A percentile compares a stretch with the other conserved stretches of the same genome.
phyloP scores from a whole-genome alignment of 2,329 filamentous ascomycete species.

The Pseudogymnoascus sp. region DNA sequence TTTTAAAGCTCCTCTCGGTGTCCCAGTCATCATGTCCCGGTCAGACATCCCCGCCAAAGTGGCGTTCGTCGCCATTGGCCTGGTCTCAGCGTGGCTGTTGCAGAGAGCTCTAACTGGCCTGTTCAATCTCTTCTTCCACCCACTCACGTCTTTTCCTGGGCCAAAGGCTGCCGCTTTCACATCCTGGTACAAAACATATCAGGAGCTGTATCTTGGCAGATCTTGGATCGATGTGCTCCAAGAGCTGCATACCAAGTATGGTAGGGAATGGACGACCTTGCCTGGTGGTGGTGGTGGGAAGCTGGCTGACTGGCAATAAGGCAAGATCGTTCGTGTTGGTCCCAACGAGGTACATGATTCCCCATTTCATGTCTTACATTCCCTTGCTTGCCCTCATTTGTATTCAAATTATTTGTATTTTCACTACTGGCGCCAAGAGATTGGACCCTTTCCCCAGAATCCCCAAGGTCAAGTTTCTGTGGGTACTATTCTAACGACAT shows the following conservation, averaged over 20 bases:
- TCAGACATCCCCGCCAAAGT: neutral
- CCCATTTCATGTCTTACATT: neutral
- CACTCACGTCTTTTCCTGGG: slow-evolving; percentile 24
- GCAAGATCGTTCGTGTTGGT: slow-evolving; percentile 21
- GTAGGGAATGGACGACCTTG: slow-evolving; percentile 16
- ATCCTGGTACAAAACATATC: slow-evolving; percentile 21
- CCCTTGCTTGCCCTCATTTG: neutral
- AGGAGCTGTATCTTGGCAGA: slow-evolving; percentile 19
- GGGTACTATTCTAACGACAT: neutral
- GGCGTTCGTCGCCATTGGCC: neutral
- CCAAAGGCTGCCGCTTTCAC: slow-evolving; percentile 25
- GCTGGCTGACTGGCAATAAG: slow-evolving; percentile 13
- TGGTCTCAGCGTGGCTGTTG: neutral
- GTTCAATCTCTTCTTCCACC: slow-evolving; percentile 22
- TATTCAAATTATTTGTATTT: neutral
- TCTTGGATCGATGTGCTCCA: slow-evolving; percentile 16
- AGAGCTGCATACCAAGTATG: slow-evolving; percentile 30
- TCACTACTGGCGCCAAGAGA: neutral
- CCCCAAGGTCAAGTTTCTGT: neutral
- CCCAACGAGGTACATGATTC: slow-evolving; percentile 17
- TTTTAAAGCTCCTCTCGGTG: neutral
- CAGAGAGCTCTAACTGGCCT: slow-evolving; percentile 2
- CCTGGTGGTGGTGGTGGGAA: neutral
- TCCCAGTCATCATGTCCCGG: neutral
- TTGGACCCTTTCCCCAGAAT: neutral